phyloP scores from a whole-genome alignment of 2,329 filamentous ascomycete genomes.

The Paecilomyces formosus region DNA sequence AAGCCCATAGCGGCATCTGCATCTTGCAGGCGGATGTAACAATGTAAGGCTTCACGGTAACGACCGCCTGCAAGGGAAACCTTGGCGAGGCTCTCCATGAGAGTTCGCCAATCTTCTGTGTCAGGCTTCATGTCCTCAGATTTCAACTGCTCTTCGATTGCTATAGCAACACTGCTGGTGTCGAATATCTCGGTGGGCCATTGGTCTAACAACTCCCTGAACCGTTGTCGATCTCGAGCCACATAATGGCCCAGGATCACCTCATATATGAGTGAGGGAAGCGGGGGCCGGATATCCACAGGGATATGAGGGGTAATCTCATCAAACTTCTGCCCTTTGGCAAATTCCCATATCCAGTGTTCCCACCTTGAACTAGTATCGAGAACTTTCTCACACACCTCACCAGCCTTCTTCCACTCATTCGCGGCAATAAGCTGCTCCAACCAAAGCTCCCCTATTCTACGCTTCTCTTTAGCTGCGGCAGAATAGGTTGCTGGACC shows the following conservation, averaged over 20 bases:
- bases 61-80: constrained; percentile 76
- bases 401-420: constrained; percentile 71
- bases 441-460: constrained; percentile 90
- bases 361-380: constrained; percentile 79
- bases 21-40: constrained; percentile 86
- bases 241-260: constrained; percentile 86
- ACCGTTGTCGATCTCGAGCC: constrained; percentile 63
- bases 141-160: constrained; percentile 74
- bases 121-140: constrained; percentile 68
- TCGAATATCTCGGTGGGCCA: constrained; percentile 86
- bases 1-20: constrained; percentile 81
- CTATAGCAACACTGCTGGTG: constrained; percentile 64
- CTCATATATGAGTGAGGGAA: constrained; percentile 80
- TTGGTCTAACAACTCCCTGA: constrained; percentile 69
- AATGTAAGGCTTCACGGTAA: constrained; percentile 75
- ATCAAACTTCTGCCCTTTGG: constrained; percentile 75
- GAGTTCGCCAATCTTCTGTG: constrained; percentile 78
- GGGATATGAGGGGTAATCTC: constrained; percentile 85
- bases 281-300: constrained; percentile 65
- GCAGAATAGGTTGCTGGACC: constrained; percentile 53
- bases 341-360: constrained; percentile 91
- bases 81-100: constrained; percentile 80
- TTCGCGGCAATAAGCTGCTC: constrained; percentile 69
- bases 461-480: constrained; percentile 77
- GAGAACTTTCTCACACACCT: constrained; percentile 75